Evolutionary conservation across 371 early-diverging fungal genomes (phyloP).

Genomic region (Mucor saturninus): DNA sequence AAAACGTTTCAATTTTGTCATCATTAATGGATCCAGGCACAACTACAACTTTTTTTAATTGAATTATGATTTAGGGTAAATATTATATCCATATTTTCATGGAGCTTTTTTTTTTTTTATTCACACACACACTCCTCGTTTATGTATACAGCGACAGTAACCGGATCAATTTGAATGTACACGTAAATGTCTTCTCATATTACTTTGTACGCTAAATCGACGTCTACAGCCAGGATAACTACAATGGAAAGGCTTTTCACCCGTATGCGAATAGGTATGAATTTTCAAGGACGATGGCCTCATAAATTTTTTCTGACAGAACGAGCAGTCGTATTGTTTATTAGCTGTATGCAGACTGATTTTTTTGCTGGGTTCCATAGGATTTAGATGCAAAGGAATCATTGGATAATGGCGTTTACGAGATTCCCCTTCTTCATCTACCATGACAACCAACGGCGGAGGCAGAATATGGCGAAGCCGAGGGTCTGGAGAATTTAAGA

Average conservation of each 20-base stretch:
- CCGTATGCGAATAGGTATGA: conserved; percentile 74
- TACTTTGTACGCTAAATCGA: conserved; percentile 73
- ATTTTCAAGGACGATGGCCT: conserved; percentile 72
- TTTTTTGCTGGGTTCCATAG: neutral
- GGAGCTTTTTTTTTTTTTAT: neutral
- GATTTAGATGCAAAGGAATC: neutral
- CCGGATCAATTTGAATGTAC: conserved; percentile 33
- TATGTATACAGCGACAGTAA: neutral
- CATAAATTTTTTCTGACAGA: conserved; percentile 70
- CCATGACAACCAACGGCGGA: neutral
- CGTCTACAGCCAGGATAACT: conserved; percentile 62
- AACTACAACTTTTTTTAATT: neutral
- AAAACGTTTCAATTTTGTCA: conserved; percentile 7
- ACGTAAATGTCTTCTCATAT: conserved; percentile 70
- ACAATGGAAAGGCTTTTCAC: conserved; percentile 74
- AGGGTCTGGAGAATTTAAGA: neutral
- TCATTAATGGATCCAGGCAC: conserved; percentile 1
- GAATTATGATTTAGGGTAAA: neutral
- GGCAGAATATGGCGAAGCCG: neutral
- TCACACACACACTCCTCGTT: no score
- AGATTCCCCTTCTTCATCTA: neutral
- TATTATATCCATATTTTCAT: neutral
- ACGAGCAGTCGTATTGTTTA: conserved; percentile 49
- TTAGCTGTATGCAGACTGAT: neutral
- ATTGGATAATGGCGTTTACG: neutral